Base-by-base conservation (phyloP, 345 rosid genomes). In the Populus simonii region DNA sequence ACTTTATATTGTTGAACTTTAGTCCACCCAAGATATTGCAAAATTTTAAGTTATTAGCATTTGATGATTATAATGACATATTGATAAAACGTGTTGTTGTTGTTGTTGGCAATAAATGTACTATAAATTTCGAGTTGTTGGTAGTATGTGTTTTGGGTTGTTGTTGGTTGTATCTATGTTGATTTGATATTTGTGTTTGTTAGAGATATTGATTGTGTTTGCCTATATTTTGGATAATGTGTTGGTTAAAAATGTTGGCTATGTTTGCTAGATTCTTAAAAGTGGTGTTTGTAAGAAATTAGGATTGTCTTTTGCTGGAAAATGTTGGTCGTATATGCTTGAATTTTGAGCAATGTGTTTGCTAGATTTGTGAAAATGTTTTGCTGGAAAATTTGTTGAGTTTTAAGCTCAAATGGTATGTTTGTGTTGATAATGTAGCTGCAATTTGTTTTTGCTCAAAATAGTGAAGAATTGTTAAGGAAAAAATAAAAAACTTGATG, bases 271-370 rank as follows among this genome's bases (percentile, higher is more conserved):
- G 43, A 8, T 39, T 9, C 11, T 9, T 39, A 39, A 39, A 39
- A 39, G 43, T 9, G 11, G 12, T 8, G 43, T 9, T 8, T 22
- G 1, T 4, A 20, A 3, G 1, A 55, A 39, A 55, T 20, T 55
- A 0, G 2, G 8, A 4, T 8, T 20, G 0, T 7, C 1, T 55
- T 55, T 55, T 55, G 0, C 23, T 55, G 1, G 0, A 55, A 39
- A 3, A 20, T 55, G 4, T 8, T 1, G 5, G 3, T 0, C 0
- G 1, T 55, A 0, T 22, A 20, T 55, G 3, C 4, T 0, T 55
- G 5, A 17, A 49, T 49, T 49, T 49, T 16, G 1, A 18, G 18
- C 0, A 5, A 0, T 16, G 55, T 49, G 7, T 49, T 49, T 16
- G 7, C 1, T 17, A 17, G 55, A 49, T 49, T 49, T 49, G 7